A percentile compares a stretch with the other conserved stretches of the same genome.
These are phyloP conservation scores for Calonectria ilicicola DNA, from an alignment of 2,329 filamentous ascomycete genomes.

Conservation along the genomic window DNA sequence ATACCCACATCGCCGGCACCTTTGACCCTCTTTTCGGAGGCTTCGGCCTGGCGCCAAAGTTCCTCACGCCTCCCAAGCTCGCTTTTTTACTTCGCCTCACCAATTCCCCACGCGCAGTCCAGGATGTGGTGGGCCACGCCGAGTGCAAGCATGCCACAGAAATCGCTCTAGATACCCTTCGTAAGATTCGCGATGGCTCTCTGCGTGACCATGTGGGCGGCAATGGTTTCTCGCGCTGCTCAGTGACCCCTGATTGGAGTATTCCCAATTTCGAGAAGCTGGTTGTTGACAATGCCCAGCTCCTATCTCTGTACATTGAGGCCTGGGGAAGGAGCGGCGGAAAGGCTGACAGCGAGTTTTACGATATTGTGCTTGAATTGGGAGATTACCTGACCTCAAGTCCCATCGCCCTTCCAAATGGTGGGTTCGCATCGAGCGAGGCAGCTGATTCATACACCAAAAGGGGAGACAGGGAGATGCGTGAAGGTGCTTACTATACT, in stretches of 20 bases:
- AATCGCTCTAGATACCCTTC: constrained; percentile 86
- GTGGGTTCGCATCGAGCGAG: constrained; percentile 89
- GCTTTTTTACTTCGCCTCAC: constrained; percentile 83
- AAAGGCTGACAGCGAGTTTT: constrained; percentile 75
- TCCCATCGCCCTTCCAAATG: constrained; percentile 74
- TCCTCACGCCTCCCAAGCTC: constrained; percentile 88
- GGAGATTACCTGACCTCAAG: constrained; percentile 85
- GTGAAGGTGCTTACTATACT: constrained; percentile 93
- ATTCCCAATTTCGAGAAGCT: constrained; percentile 98
- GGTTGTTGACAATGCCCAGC: constrained; percentile 90
- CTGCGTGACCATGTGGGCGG: constrained; percentile 68
- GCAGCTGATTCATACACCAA: constrained; percentile 87
- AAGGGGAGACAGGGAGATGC: constrained; percentile 81
- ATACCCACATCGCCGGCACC: constrained; percentile 81
- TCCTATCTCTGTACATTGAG: constrained; percentile 86
- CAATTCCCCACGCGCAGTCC: constrained; percentile 77
- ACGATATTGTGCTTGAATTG: constrained; percentile 83
- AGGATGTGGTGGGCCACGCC: constrained; percentile 86
- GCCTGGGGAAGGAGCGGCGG: constrained; percentile 74
- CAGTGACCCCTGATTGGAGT: constrained; percentile 91
- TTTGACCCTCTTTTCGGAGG: constrained; percentile 85
- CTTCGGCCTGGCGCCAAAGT: constrained; percentile 87
- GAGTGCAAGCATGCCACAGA: constrained; percentile 79
- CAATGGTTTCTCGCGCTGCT: constrained; percentile 77
- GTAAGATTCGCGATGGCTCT: constrained; percentile 73